phyloP scores from a whole-genome alignment of 495 filamentous ascomycete genomes.

The Lasiosphaeris hirsuta region DNA sequence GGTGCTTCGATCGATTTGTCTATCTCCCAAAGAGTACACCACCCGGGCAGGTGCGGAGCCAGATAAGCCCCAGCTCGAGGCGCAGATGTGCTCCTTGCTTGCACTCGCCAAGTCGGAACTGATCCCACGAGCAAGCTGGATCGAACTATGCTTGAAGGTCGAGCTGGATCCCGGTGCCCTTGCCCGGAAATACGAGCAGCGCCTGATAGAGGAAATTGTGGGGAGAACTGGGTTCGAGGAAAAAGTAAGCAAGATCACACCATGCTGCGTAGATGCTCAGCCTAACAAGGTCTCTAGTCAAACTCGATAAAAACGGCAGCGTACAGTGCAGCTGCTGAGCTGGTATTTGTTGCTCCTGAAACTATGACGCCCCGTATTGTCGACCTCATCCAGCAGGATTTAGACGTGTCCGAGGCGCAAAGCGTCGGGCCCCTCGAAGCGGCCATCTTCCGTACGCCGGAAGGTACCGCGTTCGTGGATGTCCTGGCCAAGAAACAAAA shows the following conservation, averaged over 20 bases:
- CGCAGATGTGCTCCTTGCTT: conserved; percentile 68
- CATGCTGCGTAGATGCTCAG: not conserved
- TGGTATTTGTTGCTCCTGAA: conserved; percentile 91
- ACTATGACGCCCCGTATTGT: conserved; percentile 72
- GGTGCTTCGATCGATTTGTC: conserved; percentile 69
- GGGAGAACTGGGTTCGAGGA: conserved; percentile 44
- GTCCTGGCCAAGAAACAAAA: conserved; percentile 77
- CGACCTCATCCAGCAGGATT: conserved; percentile 63
- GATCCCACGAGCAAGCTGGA: conserved; percentile 79
- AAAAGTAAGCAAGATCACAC: conserved; percentile 35
- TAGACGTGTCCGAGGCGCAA: conserved; percentile 62
- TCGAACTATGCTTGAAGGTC: conserved; percentile 73
- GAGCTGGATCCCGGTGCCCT: conserved; percentile 79
- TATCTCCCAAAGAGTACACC: conserved; percentile 40
- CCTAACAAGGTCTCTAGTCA: conserved; percentile 29
- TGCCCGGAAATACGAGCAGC: conserved; percentile 50
- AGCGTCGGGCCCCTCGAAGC: conserved; percentile 79
- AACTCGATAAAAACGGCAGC: conserved; percentile 61
- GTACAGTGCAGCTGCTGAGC: conserved; percentile 75
- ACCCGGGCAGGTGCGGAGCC: conserved; percentile 35
- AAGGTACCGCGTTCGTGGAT: conserved; percentile 84
- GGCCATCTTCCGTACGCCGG: conserved; percentile 83
- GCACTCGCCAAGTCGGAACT: conserved; percentile 76
- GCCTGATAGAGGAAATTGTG: conserved; percentile 48
- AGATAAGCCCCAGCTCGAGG: conserved; percentile 46